Evolutionary conservation across 352 stramenopile species (phyloP).

Genomic region (Salisapilia sapeloensis): DNA sequence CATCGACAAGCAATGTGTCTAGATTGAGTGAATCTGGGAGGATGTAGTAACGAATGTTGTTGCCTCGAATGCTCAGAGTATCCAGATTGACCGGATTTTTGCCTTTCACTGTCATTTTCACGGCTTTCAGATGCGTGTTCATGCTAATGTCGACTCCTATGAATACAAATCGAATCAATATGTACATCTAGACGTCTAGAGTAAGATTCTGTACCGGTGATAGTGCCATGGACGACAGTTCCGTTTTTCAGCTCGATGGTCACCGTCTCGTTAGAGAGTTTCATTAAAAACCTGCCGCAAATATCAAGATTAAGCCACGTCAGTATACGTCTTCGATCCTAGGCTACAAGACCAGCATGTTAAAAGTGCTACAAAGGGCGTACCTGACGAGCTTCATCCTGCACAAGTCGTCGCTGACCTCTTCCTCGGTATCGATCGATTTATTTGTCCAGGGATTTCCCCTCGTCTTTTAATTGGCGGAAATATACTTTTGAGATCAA

Average conservation of each 20-base stretch:
- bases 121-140: slow-evolving; percentile 99
- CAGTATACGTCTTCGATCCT: no score
- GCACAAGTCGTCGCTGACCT: no score
- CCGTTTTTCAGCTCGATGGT: slow-evolving; percentile 99
- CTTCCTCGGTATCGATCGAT: no score
- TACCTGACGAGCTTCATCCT: slow-evolving; percentile 3
- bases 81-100: slow-evolving; percentile 96
- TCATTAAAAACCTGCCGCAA: slow-evolving; percentile 90
- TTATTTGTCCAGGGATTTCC: no score
- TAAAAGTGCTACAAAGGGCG: not conserved
- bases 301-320: no score
- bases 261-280: slow-evolving; percentile 97
- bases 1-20: slow-evolving; percentile 97
- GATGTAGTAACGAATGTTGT: slow-evolving; percentile 96
- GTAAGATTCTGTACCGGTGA: slow-evolving; percentile 60
- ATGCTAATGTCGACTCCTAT: slow-evolving; percentile 97
- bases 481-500: no score
- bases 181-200: not conserved
- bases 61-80: slow-evolving; percentile 95
- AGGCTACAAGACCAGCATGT: no score
- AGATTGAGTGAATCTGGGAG: slow-evolving; percentile 94
- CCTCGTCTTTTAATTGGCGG: no score
- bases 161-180: slow-evolving; percentile 2
- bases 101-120: slow-evolving; percentile 95
- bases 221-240: slow-evolving; percentile 96